Base-by-base conservation (phyloP, 345 rosid species). In the Eucalyptus shirleyi region DNA sequence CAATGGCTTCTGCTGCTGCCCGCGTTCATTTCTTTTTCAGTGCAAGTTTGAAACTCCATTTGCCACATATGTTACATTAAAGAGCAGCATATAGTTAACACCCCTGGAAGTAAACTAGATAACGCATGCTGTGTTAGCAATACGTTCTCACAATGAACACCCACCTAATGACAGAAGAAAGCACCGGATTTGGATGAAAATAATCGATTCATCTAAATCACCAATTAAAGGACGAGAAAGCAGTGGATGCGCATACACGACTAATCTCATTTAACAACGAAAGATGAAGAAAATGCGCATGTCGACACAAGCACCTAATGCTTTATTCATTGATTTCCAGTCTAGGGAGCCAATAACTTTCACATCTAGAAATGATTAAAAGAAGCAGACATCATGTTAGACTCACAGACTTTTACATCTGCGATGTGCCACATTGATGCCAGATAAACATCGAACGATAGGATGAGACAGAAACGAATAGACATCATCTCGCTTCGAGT, bases 1-100 rank as follows among this genome's bases (percentile, higher is more conserved):
- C 98, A 95, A 88, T 97, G 99, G 91, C 98, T 97, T 94, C 98
- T 93, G 87, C 98, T 96, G 95, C 99, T 96, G 88, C 94, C 95
- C 93, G 93, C 92, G 91, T 97, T 97, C 99, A 97, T 96, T 90
- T 97, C 98, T 97, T 89, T 86, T 53, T 77, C 51, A 86, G 88
- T 92, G 89, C 90, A 92, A 93, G 88, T 67, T 77, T 13, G 49
- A 88, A 87, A 87, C 60, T 34, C 6, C 7, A 5, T 50, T 94
- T 34, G 96, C 89, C 82, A 95, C 96, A 93, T 37, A 37, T 96
- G 95, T 88, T 90, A 90, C 83, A 86, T 56, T 53, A 42, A 55
- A 67, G 42, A 19, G 89, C 40, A 88, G 62, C 72, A 4, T 30
- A 45, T 5, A 34, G 12, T 26, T 15, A 5, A 50, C 34, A 50